These are phyloP conservation scores for Coleophoma crateriformis DNA, from an alignment of 2,329 filamentous ascomycete species.

Conservation along the genomic window DNA sequence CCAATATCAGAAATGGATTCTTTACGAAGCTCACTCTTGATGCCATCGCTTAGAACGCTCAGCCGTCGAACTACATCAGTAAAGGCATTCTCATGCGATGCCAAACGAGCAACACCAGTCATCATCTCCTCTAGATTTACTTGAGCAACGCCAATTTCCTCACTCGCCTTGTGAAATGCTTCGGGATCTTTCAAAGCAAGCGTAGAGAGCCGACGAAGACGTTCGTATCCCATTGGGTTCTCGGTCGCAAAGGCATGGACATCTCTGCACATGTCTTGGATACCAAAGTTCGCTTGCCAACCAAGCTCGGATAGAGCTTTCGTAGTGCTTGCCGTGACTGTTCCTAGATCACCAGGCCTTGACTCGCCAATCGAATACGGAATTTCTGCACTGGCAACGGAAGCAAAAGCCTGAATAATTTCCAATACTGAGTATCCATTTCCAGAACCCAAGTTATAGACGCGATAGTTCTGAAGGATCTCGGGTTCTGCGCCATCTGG, in stretches of 20 bases:
- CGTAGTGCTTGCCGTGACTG: constrained; percentile 34
- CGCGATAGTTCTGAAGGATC: constrained; percentile 29
- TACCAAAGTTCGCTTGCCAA: constrained; percentile 28
- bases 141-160: background rate
- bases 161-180: constrained; percentile 1
- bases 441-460: constrained; percentile 42
- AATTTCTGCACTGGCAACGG: constrained; percentile 29
- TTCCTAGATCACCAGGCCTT: constrained; percentile 37
- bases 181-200: constrained; percentile 2
- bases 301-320: constrained; percentile 35
- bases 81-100: background rate
- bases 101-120: background rate
- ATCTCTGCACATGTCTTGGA: constrained; percentile 13
- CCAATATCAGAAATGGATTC: background rate
- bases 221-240: constrained; percentile 3
- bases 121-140: background rate
- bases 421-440: constrained; percentile 39
- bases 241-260: constrained; percentile 6
- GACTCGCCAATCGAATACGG: constrained; percentile 30
- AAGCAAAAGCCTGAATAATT: constrained; percentile 34
- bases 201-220: background rate
- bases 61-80: background rate
- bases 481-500: constrained; percentile 10
- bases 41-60: background rate
- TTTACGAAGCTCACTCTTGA: background rate